A percentile compares a stretch with the other conserved stretches of the same genome.
These are phyloP conservation scores for Tetrahymena thermophila DNA, from an alignment of 73 alveolate species.

Conservation along the genomic window DNA sequence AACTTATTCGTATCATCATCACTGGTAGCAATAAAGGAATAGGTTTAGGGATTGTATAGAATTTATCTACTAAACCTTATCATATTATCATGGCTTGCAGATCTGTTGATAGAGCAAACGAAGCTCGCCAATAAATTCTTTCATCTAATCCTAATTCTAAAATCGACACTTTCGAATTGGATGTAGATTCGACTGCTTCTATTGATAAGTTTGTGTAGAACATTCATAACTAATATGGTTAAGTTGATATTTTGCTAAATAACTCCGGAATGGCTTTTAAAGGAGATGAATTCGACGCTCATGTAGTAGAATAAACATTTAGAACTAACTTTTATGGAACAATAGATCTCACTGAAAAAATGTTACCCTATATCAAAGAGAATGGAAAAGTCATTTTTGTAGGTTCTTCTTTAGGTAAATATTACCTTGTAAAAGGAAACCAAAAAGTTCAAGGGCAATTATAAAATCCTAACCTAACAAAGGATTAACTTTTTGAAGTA, in stretches of 20 bases:
- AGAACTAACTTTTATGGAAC: conserved; percentile 60
- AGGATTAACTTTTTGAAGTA: conserved; percentile 41
- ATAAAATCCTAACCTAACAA: conserved; percentile 38
- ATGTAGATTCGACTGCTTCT: conserved; percentile 35
- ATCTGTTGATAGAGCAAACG: conserved; percentile 43
- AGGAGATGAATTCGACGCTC: conserved; percentile 30
- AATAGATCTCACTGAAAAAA: conserved; percentile 60
- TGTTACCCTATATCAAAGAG: conserved; percentile 43
- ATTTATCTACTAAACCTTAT: conserved; percentile 42
- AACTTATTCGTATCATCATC: not conserved
- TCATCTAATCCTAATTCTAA: conserved; percentile 35
- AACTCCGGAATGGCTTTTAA: conserved; percentile 59
- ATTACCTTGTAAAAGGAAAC: conserved; percentile 18
- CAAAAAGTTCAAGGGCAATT: conserved; percentile 31
- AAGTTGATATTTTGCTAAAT: conserved; percentile 52
- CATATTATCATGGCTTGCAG: conserved; percentile 60
- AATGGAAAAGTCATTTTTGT: conserved; percentile 54
- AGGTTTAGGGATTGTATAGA: conserved; percentile 52
- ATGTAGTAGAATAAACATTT: conserved; percentile 35
- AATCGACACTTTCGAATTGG: conserved; percentile 48
- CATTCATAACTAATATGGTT: conserved; percentile 20
- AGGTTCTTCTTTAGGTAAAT: conserved; percentile 38
- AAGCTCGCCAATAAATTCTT: conserved; percentile 23
- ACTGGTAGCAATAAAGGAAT: conserved; percentile 71
- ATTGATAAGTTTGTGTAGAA: conserved; percentile 38